Evolutionary conservation across 2,329 filamentous ascomycete genomes (phyloP).

Genomic region (Cladophialophora psammophila): DNA sequence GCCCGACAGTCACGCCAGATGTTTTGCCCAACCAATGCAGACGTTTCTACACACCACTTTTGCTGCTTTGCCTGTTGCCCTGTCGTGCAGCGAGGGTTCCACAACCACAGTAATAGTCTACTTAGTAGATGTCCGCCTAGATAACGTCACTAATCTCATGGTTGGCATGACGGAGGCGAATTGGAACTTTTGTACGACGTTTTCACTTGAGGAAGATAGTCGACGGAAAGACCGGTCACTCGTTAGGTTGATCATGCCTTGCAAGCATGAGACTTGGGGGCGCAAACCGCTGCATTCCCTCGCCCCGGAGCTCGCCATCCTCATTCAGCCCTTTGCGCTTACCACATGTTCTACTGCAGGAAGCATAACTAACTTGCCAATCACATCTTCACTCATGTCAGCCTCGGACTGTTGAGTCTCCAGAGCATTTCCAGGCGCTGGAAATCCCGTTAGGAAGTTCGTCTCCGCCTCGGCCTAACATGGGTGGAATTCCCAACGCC

Average conservation of each 20-base stretch:
- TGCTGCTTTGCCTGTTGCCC: not conserved
- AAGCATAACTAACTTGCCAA: not conserved
- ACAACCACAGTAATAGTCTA: not conserved
- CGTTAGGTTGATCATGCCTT: not conserved
- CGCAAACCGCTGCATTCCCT: not conserved
- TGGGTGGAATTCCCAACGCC: not conserved
- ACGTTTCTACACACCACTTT: constrained; percentile 4
- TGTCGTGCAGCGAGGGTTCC: not conserved
- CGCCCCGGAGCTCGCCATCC: not conserved
- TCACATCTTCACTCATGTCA: not conserved
- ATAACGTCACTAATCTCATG: constrained; percentile 9
- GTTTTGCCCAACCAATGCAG: constrained; percentile 1
- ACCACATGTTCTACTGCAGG: constrained; percentile 15
- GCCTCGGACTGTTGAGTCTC: not conserved
- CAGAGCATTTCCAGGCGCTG: not conserved
- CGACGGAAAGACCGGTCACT: constrained; percentile 13
- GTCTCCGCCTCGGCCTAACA: not conserved
- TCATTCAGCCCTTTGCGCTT: constrained; percentile 4
- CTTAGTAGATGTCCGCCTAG: not conserved
- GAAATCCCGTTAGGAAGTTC: not conserved
- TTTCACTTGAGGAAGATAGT: constrained; percentile 8
- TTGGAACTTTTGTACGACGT: constrained; percentile 22
- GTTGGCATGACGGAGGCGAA: not conserved
- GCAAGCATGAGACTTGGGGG: not conserved
- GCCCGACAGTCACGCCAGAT: constrained; percentile 9